Percentiles rank a stretch among this genome's conserved stretches.
phyloP scores from a whole-genome alignment of 2,329 filamentous ascomycete genomes.

The Pleomassaria siparia region DNA sequence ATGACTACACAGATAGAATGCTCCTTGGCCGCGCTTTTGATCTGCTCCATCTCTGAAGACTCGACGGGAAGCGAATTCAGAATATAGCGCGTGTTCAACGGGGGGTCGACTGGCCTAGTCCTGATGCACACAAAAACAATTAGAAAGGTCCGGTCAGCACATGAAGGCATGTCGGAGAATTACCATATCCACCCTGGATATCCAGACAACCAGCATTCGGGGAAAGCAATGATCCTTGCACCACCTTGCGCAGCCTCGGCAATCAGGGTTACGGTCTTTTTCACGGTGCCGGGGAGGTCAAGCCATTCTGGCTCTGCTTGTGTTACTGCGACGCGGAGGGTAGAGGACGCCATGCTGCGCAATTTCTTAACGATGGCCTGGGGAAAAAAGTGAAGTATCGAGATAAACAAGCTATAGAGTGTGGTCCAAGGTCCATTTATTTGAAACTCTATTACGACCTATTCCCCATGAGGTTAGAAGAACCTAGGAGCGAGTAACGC shows the following conservation, averaged over 20 bases:
- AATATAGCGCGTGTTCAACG: conserved; percentile 45
- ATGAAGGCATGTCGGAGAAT: conserved; percentile 10
- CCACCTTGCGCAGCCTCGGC: conserved; percentile 56
- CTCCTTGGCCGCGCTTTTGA: conserved; percentile 39
- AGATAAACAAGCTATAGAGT: too few species aligned
- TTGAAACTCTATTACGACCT: too few species aligned
- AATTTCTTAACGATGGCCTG: not conserved
- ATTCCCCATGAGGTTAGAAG: too few species aligned
- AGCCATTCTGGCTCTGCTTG: conserved; percentile 65
- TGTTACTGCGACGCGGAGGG: conserved; percentile 57
- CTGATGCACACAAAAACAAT: conserved; percentile 32
- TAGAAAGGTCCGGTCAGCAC: not conserved
- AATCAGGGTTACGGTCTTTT: conserved; percentile 61
- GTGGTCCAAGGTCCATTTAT: too few species aligned
- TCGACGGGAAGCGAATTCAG: conserved; percentile 47
- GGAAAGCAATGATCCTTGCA: conserved; percentile 56
- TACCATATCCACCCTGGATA: conserved; percentile 53
- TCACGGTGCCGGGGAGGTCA: conserved; percentile 56
- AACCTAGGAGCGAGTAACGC: too few species aligned
- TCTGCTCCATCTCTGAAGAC: conserved; percentile 47
- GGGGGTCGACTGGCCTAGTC: conserved; percentile 46
- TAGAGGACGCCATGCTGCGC: conserved; percentile 8
- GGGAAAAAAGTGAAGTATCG: too few species aligned
- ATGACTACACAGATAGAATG: conserved; percentile 41
- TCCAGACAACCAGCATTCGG: conserved; percentile 50